Percentiles rank a stretch among this genome's conserved stretches.
These are phyloP conservation scores for Ceriops decandra DNA, from an alignment of 345 rosid species.

Conservation along the genomic window DNA sequence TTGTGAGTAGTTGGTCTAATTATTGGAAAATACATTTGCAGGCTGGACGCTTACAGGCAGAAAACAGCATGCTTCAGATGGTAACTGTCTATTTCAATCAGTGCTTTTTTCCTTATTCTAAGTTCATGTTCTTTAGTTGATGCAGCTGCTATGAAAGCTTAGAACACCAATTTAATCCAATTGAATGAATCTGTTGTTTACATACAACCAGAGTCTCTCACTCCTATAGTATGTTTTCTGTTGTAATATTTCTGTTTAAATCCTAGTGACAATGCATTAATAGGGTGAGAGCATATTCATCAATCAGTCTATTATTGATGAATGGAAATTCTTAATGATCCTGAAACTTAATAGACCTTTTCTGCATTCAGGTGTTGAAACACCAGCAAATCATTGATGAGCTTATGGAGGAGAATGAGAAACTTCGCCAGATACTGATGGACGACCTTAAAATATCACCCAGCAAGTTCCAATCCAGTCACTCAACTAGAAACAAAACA, in stretches of 20 bases:
- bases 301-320: not conserved
- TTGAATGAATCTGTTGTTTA: not conserved
- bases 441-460: constrained; percentile 81
- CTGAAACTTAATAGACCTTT: not conserved
- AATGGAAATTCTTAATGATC: not conserved
- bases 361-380: constrained; percentile 52
- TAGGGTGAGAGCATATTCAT: not conserved
- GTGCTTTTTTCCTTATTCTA: constrained; percentile 5
- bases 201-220: not conserved
- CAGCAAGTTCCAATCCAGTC: constrained; percentile 48
- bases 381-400: constrained; percentile 78
- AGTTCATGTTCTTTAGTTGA: constrained; percentile 6
- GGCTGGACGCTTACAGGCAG: constrained; percentile 57
- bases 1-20: constrained; percentile 5
- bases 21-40: constrained; percentile 25
- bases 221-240: not conserved
- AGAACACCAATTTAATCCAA: not conserved
- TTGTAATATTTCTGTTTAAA: not conserved
- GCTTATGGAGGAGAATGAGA: constrained; percentile 73
- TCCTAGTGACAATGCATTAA: not conserved
- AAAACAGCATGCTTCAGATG: constrained; percentile 81
- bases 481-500: constrained; percentile 34
- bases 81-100: constrained; percentile 35
- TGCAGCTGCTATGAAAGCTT: constrained; percentile 9
- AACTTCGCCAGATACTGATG: constrained; percentile 61